Percentiles rank a stretch among this genome's conserved stretches.
Conservation (phyloP, 257 asterid genomes). For the Solanum sitiens region DNA sequence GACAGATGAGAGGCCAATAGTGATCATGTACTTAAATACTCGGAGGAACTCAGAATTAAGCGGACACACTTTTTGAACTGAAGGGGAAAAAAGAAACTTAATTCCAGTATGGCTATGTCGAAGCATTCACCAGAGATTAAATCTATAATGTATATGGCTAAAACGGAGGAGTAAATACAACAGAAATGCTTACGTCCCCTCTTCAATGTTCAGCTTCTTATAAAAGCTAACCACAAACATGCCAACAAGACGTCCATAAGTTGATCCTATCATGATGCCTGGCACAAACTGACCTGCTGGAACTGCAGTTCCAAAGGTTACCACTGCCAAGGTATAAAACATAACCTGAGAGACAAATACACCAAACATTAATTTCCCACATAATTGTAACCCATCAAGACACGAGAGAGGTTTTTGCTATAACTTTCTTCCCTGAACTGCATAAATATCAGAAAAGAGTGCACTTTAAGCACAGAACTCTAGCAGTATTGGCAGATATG, state of each 20-base stretch:
- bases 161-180: background rate
- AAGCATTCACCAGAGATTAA: background rate
- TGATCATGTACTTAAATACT: background rate
- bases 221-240: conserved; percentile 91
- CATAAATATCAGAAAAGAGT: background rate
- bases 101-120: background rate
- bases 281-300: conserved; percentile 99
- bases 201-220: conserved; percentile 74
- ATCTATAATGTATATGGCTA: background rate
- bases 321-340: conserved; percentile 93
- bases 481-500: background rate
- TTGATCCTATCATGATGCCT: conserved; percentile 96
- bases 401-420: background rate
- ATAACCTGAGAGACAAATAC: conserved; percentile 47
- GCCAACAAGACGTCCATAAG: conserved; percentile 99
- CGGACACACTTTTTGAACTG: background rate
- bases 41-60: background rate
- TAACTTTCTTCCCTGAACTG: background rate
- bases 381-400: background rate
- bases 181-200: conserved; percentile 80
- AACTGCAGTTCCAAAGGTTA: conserved; percentile 94
- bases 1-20: background rate
- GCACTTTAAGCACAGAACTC: background rate
- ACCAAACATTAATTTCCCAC: background rate
- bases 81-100: background rate